These are phyloP conservation scores for Bullera alba DNA, from an alignment of 768 basidiomycete species.

Conservation along the genomic window DNA sequence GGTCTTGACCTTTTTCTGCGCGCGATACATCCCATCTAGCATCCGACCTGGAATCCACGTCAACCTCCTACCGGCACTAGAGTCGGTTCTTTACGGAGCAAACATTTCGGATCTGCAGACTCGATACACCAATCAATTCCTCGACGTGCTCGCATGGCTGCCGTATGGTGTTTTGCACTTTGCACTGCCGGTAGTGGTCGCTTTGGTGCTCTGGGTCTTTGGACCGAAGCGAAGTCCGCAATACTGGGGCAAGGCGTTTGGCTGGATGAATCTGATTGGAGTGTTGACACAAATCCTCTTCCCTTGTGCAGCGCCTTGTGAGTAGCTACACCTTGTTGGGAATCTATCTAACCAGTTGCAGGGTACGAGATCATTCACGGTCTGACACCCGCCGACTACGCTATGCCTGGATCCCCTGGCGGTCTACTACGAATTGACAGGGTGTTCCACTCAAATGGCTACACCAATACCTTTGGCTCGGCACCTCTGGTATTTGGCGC, in stretches of 20 bases:
- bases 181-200: conserved; percentile 74
- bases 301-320: conserved; percentile 80
- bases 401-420: conserved; percentile 84
- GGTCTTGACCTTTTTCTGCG: conserved; percentile 78
- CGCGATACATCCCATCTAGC: conserved; percentile 69
- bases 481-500: conserved; percentile 95
- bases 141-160: conserved; percentile 91
- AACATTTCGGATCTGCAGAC: conserved; percentile 97
- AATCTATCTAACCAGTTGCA: conserved; percentile 39
- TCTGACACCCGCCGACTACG: conserved; percentile 87
- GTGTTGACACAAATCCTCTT: conserved; percentile 81
- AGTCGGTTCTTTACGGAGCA: conserved; percentile 90
- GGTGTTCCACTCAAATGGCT: conserved; percentile 67
- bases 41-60: conserved; percentile 82
- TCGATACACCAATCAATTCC: conserved; percentile 79
- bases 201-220: conserved; percentile 81
- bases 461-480: conserved; percentile 71
- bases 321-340: conserved; percentile 27
- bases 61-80: conserved; percentile 85
- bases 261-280: conserved; percentile 83
- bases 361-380: conserved; percentile 98
- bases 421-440: conserved; percentile 87
- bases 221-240: conserved; percentile 70
- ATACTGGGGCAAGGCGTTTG: conserved; percentile 79
- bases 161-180: conserved; percentile 97